Evolutionary conservation across 225 moss, liverwort and hornwort species (phyloP).

Genomic region (Polytrichum formosum): DNA sequence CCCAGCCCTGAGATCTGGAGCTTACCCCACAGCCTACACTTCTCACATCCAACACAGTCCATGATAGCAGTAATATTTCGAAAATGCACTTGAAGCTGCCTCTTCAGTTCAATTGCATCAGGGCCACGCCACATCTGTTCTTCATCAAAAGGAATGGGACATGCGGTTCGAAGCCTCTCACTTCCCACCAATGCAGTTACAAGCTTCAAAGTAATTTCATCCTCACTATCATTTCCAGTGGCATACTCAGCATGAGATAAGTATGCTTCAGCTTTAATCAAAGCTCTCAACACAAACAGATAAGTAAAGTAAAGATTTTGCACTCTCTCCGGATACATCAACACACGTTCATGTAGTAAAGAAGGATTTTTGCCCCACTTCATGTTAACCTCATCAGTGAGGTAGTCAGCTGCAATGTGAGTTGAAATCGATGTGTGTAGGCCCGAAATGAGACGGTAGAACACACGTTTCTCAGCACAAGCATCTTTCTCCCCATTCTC

Average conservation of each 20-base stretch:
- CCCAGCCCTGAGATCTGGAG: constrained; percentile 89
- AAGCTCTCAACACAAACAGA: constrained; percentile 89
- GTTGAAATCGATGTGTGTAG: constrained; percentile 79
- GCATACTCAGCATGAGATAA: constrained; percentile 77
- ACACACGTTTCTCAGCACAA: constrained; percentile 74
- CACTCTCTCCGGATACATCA: constrained; percentile 78
- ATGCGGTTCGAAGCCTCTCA: constrained; percentile 62
- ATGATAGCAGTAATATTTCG: constrained; percentile 89
- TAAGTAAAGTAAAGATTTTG: constrained; percentile 96
- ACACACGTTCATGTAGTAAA: constrained; percentile 71
- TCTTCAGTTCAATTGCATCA: constrained; percentile 68
- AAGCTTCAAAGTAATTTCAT: constrained; percentile 54
- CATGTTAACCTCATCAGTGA: constrained; percentile 58
- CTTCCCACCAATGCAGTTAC: constrained; percentile 64
- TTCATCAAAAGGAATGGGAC: constrained; percentile 94
- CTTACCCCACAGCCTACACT: constrained; percentile 97
- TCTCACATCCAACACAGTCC: constrained; percentile 99
- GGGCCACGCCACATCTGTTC: constrained; percentile 82
- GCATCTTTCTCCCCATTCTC: constrained; percentile 69
- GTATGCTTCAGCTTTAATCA: constrained; percentile 71
- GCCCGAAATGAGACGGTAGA: constrained; percentile 86
- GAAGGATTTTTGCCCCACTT: constrained; percentile 71
- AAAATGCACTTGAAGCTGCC: constrained; percentile 73
- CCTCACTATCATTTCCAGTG: constrained; percentile 74
- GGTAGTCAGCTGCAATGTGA: constrained; percentile 96